Conservation (phyloP, 2,329 filamentous ascomycete species). For the Pseudocercospora musae region DNA sequence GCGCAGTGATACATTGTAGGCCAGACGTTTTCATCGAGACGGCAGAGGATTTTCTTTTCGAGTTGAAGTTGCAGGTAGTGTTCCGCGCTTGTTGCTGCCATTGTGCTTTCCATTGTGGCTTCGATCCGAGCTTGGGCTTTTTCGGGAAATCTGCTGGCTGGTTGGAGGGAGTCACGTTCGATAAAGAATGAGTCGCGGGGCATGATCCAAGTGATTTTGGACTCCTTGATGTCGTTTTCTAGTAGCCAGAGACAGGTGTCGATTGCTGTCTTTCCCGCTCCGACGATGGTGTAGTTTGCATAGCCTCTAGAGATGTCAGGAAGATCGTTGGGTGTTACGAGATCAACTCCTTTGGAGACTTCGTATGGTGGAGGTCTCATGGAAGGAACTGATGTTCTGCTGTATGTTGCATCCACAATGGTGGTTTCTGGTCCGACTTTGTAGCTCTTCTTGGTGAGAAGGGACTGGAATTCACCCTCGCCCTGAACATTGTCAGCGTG, state of each 20-base stretch:
- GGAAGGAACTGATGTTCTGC: slow-evolving; percentile 18
- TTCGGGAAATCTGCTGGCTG: slow-evolving; percentile 2
- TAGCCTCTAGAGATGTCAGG: slow-evolving; percentile 8
- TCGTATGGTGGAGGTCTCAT: slow-evolving; percentile 19
- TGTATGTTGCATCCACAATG: slow-evolving; percentile 23
- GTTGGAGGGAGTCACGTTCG: slow-evolving; percentile 15
- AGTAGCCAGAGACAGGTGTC: slow-evolving; percentile 23
- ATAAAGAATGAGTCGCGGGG: slow-evolving; percentile 21
- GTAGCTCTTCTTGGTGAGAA: slow-evolving; percentile 12
- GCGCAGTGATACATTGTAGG: slow-evolving; percentile 22
- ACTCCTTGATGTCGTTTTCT: slow-evolving; percentile 8
- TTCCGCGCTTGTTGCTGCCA: slow-evolving; percentile 14
- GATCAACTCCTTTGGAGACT: slow-evolving; percentile 6
- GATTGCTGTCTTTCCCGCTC: slow-evolving; percentile 24
- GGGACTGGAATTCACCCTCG: slow-evolving; percentile 12
- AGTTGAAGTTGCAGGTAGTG: slow-evolving; percentile 8
- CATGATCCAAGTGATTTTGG: slow-evolving; percentile 24
- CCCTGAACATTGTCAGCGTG: neutral
- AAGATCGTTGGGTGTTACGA: slow-evolving; percentile 16
- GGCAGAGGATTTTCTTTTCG: neutral
- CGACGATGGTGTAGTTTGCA: slow-evolving; percentile 19
- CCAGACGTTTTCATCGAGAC: slow-evolving; percentile 8
- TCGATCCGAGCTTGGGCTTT: neutral
- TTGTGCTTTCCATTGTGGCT: slow-evolving; percentile 4
- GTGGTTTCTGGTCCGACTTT: slow-evolving; percentile 6